A percentile compares a stretch with the other conserved stretches of the same genome.
Evolutionary conservation across 208 protist genomes (phyloP).

Genomic region (Leishmania gerbilli): DNA sequence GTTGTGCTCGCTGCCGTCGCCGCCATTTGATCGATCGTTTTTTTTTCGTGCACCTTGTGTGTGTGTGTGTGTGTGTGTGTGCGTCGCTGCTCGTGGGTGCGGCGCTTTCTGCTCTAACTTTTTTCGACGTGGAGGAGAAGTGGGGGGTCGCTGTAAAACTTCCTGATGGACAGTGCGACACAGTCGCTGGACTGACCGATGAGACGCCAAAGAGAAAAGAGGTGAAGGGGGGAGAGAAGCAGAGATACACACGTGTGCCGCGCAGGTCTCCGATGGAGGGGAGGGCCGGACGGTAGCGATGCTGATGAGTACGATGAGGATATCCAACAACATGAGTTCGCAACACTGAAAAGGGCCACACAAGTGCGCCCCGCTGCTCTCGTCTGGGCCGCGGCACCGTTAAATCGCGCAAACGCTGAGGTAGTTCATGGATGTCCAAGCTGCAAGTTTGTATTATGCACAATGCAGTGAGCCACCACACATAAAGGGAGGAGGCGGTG

Average conservation of each 20-base stretch:
- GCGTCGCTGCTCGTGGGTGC: not conserved
- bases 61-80: not conserved
- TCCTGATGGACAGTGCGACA: not conserved
- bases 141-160: not conserved
- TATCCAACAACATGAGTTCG: not conserved
- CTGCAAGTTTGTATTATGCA: not conserved
- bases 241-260: not conserved
- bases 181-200: not conserved
- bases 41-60: not conserved
- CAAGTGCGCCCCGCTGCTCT: no score
- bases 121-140: not conserved
- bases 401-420: no score
- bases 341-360: not conserved
- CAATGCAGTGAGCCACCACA: not conserved
- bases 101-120: not conserved
- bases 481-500: not conserved
- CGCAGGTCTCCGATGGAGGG: not conserved
- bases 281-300: not conserved
- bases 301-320: not conserved
- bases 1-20: slow-evolving; percentile 10
- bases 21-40: not conserved
- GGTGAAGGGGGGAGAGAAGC: not conserved
- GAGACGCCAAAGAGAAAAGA: not conserved
- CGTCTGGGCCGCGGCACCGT: not conserved
- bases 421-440: not conserved